Conservation (phyloP, 2,329 filamentous ascomycete genomes). For the Fusarium continuum region DNA sequence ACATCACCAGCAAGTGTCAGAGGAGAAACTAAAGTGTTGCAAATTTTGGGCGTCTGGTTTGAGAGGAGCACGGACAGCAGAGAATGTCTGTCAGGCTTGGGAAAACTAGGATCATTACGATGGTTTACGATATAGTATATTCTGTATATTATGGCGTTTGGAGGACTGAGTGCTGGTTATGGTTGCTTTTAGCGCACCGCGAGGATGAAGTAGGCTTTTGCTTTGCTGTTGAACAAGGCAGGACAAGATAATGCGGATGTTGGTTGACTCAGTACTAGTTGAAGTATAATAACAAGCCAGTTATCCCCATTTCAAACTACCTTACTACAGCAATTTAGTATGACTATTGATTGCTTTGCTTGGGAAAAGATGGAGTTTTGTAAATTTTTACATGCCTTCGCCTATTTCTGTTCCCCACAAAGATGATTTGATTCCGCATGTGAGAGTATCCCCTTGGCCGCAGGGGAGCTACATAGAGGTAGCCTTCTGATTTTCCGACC, state of each 20-base stretch:
- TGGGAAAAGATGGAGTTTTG: too few species aligned
- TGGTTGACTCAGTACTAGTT: not conserved
- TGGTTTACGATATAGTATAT: constrained; percentile 17
- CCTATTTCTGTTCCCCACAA: constrained; percentile 19
- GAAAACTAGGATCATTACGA: constrained; percentile 8
- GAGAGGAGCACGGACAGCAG: not conserved
- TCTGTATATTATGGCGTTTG: constrained; percentile 29
- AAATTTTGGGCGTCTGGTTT: constrained; percentile 20
- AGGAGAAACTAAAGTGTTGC: not conserved
- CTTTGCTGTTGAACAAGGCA: not conserved
- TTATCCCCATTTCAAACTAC: not conserved
- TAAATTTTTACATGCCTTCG: too few species aligned
- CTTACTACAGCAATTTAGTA: not conserved
- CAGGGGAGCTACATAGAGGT: too few species aligned
- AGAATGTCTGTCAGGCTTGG: not conserved
- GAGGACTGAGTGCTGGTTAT: not conserved
- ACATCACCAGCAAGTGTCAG: not conserved
- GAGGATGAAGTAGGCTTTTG: not conserved
- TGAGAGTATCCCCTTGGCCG: too few species aligned
- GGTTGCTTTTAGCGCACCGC: not conserved
- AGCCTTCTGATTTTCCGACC: too few species aligned
- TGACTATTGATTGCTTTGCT: too few species aligned
- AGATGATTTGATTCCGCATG: constrained; percentile 17
- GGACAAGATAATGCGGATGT: not conserved
- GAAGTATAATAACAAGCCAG: not conserved